Evolutionary conservation across 2,329 filamentous ascomycete genomes (phyloP), one percentile per base, ranked within the genome.

Genomic region (Pseudofabraea citricarpa): DNA sequence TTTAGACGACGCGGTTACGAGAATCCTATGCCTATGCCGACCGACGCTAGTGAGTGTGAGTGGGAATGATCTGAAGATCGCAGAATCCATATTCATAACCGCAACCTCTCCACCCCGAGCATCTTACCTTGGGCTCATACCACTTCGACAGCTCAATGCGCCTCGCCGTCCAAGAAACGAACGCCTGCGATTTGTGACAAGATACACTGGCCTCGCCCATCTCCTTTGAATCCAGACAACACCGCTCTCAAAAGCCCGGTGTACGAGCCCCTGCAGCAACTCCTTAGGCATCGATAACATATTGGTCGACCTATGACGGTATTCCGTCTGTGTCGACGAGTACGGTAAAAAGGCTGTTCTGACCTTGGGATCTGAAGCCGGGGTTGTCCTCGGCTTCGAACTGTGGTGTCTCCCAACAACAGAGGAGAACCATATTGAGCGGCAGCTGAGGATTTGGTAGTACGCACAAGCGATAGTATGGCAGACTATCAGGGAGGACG

Each of bases 401-500:
- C 36, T 41, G 48, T 53, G 27, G 43, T 46, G 41, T 29, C 38
- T 27, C 36, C 43, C 43, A 36, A 47, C 42, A 43, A 27, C 43
- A 29, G 44, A 41, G 26, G 20, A 20, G 38, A 18, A 31, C 23
- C 32, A 27, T 36, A 47, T 33, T 31, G 43, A 29, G 40, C 36
- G n/a, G n/a, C n/a, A n/a, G n/a, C n/a, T n/a, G n/a, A n/a, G n/a
- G n/a, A n/a, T n/a, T n/a, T n/a, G n/a, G n/a, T n/a, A n/a, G n/a
- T n/a, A n/a, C n/a, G n/a, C n/a, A n/a, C n/a, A n/a, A n/a, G n/a
- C 42, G 36, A 49, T 26, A 56, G 35, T 18, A 66, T 66, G 81
- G 79, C 81, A 62, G 79, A 84, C 63, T 63, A 64, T 53, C 77
- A 83, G 54, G 79, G 81, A 60, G 76, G 77, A 56, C 73, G 79